Conservation (phyloP, 2,329 filamentous ascomycete species). For the Phaeosphaeria sp. region DNA sequence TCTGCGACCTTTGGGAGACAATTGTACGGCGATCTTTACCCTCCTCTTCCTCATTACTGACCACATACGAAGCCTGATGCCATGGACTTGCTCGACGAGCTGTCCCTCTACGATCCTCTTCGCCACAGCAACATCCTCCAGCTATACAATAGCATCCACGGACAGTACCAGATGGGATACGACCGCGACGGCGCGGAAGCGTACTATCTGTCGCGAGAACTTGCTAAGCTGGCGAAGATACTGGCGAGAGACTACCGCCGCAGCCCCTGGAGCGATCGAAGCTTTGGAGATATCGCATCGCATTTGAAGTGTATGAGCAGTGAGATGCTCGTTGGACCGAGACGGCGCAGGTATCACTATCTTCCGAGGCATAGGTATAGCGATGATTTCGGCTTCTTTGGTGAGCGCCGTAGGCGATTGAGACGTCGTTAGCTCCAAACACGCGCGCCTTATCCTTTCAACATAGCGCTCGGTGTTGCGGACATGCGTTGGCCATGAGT, state of each 20-base stretch:
- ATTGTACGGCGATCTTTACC: conserved; percentile 12
- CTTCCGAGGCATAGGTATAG: not conserved
- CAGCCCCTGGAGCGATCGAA: not conserved
- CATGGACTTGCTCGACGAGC: conserved; percentile 2
- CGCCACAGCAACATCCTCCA: not conserved
- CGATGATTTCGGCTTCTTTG: not conserved
- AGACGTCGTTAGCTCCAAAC: not conserved
- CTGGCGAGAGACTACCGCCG: conserved; percentile 6
- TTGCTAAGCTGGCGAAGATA: conserved; percentile 13
- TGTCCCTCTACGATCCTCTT: conserved; percentile 4
- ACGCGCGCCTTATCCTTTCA: not conserved
- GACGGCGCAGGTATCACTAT: conserved; percentile 3
- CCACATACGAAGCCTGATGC: conserved; percentile 8
- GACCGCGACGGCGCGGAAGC: conserved; percentile 10
- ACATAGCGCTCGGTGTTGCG: not conserved
- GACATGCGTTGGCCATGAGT: not conserved
- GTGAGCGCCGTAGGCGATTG: not conserved
- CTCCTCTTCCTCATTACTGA: not conserved
- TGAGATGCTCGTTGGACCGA: conserved; percentile 8
- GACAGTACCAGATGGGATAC: conserved; percentile 16
- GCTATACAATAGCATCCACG: conserved; percentile 11
- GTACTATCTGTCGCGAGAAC: conserved; percentile 15
- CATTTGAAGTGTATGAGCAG: conserved; percentile 15
- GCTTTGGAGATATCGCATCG: conserved; percentile 7
- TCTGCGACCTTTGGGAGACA: conserved; percentile 9